Evolutionary conservation across 1,284 basidiomycete genomes (phyloP), one percentile per base, ranked within the genome.

Genomic region (Ganoderma lucidum): DNA sequence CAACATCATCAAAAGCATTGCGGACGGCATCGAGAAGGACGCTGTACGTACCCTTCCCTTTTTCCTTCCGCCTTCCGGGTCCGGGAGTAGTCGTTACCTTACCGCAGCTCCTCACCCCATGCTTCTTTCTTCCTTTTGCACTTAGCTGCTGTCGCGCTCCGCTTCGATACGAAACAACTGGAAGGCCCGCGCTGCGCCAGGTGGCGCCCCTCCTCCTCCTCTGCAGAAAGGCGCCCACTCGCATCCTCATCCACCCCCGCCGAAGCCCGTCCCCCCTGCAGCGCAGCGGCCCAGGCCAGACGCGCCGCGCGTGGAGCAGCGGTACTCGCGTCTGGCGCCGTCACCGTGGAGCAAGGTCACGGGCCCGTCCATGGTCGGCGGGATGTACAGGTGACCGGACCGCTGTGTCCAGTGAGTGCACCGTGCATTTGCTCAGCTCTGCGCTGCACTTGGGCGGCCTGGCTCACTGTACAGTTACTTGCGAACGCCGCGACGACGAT

Each of bases 21-120:
- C 89, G 48, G 96, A 98, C 78, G 96, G 96, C 5, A 95, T 98
- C 41, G 95, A 97, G 77, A 92, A 93, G 76, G 89, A 94, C 39
- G 85, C 84, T 71, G 95, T 96, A 76, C 79, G 91, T 72, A n/a
- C 45, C 45, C 55, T 41, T 42, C n/a, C 39, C 48, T 23, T 17
- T 9, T 23, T 37, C 6, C 28, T 41, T 4, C 35, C 48, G 23
- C 48, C 28, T 41, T 48, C 45, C 19, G 19, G 9, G 23, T 17
- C 23, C 23, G 23, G 23, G 23, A 23, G 23, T 23, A 23, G 58
- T 45, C 56, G 30, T 15, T 45, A 19, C 41, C 19, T 45, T 17
- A 59, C 37, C 37, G 19, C n/a, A 48, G 62, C 62, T 53, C 45
- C 8, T 44, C 45, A 41, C 56, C 28, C 23, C 42, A 8, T 48